Percentiles rank a stretch among this genome's conserved stretches.
Evolutionary conservation across 805 yeast genomes (phyloP).

Genomic region (Lachancea sp.): DNA sequence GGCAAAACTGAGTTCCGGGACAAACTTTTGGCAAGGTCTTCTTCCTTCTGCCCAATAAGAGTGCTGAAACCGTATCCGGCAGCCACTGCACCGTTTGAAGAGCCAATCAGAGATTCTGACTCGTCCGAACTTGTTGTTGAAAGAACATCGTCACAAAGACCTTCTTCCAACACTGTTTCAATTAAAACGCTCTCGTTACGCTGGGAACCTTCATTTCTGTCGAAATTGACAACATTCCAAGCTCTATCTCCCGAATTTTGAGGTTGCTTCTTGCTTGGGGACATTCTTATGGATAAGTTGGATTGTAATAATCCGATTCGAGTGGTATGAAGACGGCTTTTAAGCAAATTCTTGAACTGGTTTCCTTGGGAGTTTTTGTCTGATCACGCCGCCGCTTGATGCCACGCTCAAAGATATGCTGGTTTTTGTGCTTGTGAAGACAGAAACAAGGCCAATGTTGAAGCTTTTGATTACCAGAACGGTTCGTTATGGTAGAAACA

Average conservation of each 20-base stretch:
- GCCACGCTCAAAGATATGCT: no score
- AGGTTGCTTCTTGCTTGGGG: slow-evolving; percentile 2
- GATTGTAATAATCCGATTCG: neutral
- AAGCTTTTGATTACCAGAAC: neutral
- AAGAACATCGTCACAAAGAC: slow-evolving; percentile 9
- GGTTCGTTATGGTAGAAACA: neutral
- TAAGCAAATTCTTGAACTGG: no score
- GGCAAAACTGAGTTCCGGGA: neutral
- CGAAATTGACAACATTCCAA: slow-evolving; percentile 8
- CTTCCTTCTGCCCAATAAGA: neutral
- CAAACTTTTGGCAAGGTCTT: neutral
- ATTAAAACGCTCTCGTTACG: slow-evolving; percentile 3
- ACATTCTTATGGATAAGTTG: neutral
- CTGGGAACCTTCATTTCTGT: slow-evolving; percentile 1
- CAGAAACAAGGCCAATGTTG: neutral
- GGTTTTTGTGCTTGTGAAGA: no score
- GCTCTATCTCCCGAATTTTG: slow-evolving; percentile 2
- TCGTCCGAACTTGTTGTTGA: slow-evolving; percentile 10
- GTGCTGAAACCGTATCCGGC: slow-evolving; percentile 7
- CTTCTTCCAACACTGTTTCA: slow-evolving; percentile 5
- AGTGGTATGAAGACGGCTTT: no score
- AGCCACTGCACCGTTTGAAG: neutral
- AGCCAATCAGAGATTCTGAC: slow-evolving; percentile 3
- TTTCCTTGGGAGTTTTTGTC: no score
- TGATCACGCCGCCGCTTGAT: no score